A percentile compares a stretch with the other conserved stretches of the same genome.
These are phyloP conservation scores for Trametes meyenii DNA, from an alignment of 768 basidiomycete species.

Conservation along the genomic window DNA sequence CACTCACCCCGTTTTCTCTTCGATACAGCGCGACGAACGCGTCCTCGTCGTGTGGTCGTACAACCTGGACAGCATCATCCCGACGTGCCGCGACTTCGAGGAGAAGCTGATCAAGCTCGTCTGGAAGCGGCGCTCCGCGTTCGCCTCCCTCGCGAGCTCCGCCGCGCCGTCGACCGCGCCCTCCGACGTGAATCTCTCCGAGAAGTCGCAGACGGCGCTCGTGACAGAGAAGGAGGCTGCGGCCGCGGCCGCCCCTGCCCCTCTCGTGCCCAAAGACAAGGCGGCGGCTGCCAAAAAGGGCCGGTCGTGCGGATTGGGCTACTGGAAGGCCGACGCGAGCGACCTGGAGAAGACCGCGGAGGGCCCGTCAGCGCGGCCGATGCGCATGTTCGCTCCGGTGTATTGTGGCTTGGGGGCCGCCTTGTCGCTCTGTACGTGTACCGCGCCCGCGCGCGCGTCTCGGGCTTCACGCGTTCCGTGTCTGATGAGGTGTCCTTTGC, in stretches of 20 bases:
- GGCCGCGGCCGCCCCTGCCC: slow-evolving; percentile 24
- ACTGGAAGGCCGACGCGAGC: slow-evolving; percentile 32
- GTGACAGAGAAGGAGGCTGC: slow-evolving; percentile 27
- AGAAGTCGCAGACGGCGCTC: slow-evolving; percentile 41
- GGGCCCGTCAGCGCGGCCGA: slow-evolving; percentile 35
- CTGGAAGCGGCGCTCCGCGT: slow-evolving; percentile 56
- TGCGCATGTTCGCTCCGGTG: slow-evolving; percentile 69
- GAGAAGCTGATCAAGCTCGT: slow-evolving; percentile 80
- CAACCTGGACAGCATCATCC: slow-evolving; percentile 77
- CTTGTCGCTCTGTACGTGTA: slow-evolving; percentile 60
- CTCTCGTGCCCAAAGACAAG: slow-evolving; percentile 22
- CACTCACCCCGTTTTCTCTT: no score
- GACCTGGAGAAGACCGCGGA: slow-evolving; percentile 57
- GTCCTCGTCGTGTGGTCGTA: slow-evolving; percentile 87
- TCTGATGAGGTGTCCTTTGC: not conserved
- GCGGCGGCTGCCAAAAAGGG: slow-evolving; percentile 27
- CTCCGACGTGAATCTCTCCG: slow-evolving; percentile 55
- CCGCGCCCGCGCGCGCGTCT: not conserved
- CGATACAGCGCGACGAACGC: slow-evolving; percentile 83
- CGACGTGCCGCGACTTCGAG: slow-evolving; percentile 70
- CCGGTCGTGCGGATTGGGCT: slow-evolving; percentile 25
- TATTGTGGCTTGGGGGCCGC: slow-evolving; percentile 73
- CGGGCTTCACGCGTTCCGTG: not conserved
- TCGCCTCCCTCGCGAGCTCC: slow-evolving; percentile 39
- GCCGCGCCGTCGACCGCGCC: slow-evolving; percentile 48